Evolutionary conservation across 1,139 yeast species (phyloP).

Genomic region (Oligophagozyma castellii): DNA sequence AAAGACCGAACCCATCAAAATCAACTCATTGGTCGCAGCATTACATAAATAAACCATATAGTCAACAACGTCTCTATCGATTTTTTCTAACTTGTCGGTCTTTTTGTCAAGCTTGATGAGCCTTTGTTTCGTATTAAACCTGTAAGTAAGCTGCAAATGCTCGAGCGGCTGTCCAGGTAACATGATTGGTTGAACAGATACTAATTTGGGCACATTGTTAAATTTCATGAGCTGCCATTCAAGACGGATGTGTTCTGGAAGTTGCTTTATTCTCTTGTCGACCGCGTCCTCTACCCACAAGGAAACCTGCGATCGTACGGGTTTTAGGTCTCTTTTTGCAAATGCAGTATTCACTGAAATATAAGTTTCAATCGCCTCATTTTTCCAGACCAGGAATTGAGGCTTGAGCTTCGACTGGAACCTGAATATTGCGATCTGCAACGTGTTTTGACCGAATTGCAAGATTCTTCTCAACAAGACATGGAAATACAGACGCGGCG

Average conservation of each 20-base stretch:
- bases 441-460: constrained; percentile 46
- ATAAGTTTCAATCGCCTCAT: constrained; percentile 52
- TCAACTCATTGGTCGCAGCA: constrained; percentile 51
- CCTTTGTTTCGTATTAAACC: constrained; percentile 61
- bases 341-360: constrained; percentile 57
- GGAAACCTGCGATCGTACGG: constrained; percentile 34
- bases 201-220: constrained; percentile 56
- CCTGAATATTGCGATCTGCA: constrained; percentile 50
- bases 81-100: constrained; percentile 32
- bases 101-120: constrained; percentile 37
- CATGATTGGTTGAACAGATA: constrained; percentile 58
- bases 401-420: constrained; percentile 52
- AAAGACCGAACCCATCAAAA: constrained; percentile 69
- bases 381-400: constrained; percentile 57
- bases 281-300: constrained; percentile 53
- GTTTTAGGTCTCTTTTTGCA: constrained; percentile 35
- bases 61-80: constrained; percentile 52
- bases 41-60: constrained; percentile 67
- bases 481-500: constrained; percentile 30
- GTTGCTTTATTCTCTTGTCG: constrained; percentile 33
- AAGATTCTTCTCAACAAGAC: constrained; percentile 37
- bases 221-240: constrained; percentile 70
- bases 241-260: constrained; percentile 48
- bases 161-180: constrained; percentile 45
- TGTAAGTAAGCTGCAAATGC: constrained; percentile 63